Evolutionary conservation across 768 basidiomycete genomes (phyloP), one percentile per base, ranked within the genome.

Genomic region (Cyclocybe aegerita): DNA sequence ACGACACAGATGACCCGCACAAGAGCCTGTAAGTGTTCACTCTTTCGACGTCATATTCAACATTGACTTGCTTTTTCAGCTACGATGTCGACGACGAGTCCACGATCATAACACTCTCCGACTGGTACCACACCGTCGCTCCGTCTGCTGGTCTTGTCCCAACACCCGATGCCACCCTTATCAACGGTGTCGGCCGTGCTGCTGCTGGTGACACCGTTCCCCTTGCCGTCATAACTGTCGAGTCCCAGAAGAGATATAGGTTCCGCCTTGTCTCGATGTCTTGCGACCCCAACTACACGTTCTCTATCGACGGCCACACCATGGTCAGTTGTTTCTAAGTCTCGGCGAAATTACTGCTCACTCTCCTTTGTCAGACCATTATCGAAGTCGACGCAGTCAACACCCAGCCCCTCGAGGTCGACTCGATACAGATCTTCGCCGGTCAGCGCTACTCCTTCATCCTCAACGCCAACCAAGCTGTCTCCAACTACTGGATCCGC

Each of bases 61-160:
- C 4, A 23, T 23, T 23, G 23, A 23, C 23, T 23, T 23, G 3
- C 23, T 23, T 23, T 23, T 23, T 2, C 23, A 23, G 23, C 2
- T 63, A 76, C 42, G 50, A 51, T 10, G 30, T 46, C 15, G 10
- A 29, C 17, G 15, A 39, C 58, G 62, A 60, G 37, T 40, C 41
- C 7, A 80, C 79, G 1, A 59, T 80, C 2, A 76, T 80, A 49
- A 78, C 79, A 0, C 65, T 80, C 31, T 63, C 75, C 0, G 80
- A 81, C 36, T 80, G 79, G 79, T 77, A 23, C 23, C 23, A 23
- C 23, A 23, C 23, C 2, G 23, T 23, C 23, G 23, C 23, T 23
- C 23, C 23, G 4, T 23, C 23, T 23, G 23, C 23, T 23, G 23
- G 23, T 23, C 23, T 23, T 23, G 23, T 23, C 23, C 23, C 23